phyloP scores from a whole-genome alignment of 192 early-diverging fungal genomes.

The Rhizophagus sp. region DNA sequence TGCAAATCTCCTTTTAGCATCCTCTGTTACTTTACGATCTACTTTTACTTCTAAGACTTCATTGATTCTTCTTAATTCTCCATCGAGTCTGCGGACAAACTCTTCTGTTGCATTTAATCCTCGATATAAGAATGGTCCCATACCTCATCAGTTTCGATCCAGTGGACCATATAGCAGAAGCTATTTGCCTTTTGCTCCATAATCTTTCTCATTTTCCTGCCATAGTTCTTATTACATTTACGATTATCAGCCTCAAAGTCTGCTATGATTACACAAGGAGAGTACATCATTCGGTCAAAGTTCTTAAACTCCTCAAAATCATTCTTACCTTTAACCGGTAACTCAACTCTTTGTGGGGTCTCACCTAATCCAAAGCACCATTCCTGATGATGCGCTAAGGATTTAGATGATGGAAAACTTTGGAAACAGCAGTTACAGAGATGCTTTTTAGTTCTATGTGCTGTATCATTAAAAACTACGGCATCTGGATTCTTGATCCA shows the following conservation, averaged over 20 bases:
- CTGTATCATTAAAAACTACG: not conserved
- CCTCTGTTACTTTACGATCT: not conserved
- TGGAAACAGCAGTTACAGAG: not conserved
- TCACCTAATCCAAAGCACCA: not conserved
- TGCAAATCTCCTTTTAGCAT: not conserved
- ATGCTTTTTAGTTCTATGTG: not conserved
- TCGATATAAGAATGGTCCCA: not conserved
- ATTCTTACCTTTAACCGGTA: slow-evolving; percentile 7
- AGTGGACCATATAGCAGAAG: not conserved
- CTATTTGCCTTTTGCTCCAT: slow-evolving; percentile 4
- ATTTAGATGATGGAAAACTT: not conserved
- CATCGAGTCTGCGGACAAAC: not conserved
- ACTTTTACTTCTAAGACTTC: not conserved
- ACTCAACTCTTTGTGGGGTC: not conserved
- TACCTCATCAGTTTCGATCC: not conserved
- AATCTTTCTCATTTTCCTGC: not conserved
- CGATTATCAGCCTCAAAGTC: not conserved
- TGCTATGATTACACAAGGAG: not conserved
- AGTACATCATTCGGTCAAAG: not conserved
- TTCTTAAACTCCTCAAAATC: slow-evolving; percentile 16
- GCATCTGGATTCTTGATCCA: not conserved
- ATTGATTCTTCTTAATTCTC: not conserved
- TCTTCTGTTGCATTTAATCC: not conserved
- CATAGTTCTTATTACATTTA: slow-evolving; percentile 5
- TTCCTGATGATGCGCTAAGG: not conserved